Evolutionary conservation across 371 early-diverging fungal genomes (phyloP), one percentile per base, ranked within the genome.

Genomic region (Funneliformis caledonium): DNA sequence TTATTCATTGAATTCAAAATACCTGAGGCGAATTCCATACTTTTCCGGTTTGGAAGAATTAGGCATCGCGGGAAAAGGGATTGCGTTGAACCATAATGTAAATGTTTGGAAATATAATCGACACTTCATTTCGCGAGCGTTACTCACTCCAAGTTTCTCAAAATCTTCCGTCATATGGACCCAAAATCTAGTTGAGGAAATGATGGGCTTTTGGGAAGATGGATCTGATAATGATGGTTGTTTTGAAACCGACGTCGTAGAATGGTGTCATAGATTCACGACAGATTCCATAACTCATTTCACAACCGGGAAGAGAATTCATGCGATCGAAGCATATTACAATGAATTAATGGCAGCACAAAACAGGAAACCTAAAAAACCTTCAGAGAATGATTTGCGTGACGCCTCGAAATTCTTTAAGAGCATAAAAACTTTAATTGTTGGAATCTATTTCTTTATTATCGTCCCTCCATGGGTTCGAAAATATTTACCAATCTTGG

Each of bases 31-130:
- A 8, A n/a, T 68, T 68, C 43, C 68, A 45, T 45, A 68, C 42
- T 9, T 68, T 22, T n/a, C 19, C 8, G 70, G 70, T 4, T 22
- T 72, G 4, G 72, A 72, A n/a, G 72, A 72, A 43, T 14, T 48
- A 22, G 10, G 43, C 4, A 9, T 72, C 2, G 22, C 72, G 6
- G 72, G 31, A 43, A 50, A 48, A 26, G 72, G 72, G 10, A 22
- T 70, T 19, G 22, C 45, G 8, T 8, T 47, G 14, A 72, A 72
- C 26, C 48, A 72, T 50, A 11, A 72, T 2, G 14, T 72, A 72
- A 72, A 72, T 8, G 26, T 14, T 47, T 70, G 72, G 72, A 70
- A 22, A 70, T 47, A 22, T 70, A 70, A 70, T 22, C 43, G 72
- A 11, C 22, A 48, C 11, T 70, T 70, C 43, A 45, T 70, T 14